Percentiles rank a stretch among this genome's conserved stretches.
Evolutionary conservation across 2,329 filamentous ascomycete species (phyloP).

Genomic region (Xylaria arbuscula): DNA sequence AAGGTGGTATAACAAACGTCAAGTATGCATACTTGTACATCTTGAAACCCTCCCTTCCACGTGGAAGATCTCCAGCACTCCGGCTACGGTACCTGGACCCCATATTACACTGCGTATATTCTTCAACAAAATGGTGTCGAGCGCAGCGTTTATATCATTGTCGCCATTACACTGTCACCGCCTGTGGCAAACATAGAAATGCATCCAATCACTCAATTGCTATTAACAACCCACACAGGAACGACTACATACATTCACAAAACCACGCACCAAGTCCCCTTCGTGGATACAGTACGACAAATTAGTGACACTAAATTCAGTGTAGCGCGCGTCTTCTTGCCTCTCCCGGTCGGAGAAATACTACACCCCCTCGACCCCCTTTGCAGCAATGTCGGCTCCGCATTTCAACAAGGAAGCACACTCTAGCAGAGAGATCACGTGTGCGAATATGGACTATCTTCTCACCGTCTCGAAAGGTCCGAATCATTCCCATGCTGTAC

Average conservation of each 20-base stretch:
- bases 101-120: background rate
- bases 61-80: background rate
- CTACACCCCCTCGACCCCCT: background rate
- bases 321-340: background rate
- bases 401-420: background rate
- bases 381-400: background rate
- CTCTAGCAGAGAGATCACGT: background rate
- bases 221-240: slow-evolving; percentile 10
- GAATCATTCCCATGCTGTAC: background rate
- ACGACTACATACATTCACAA: no score
- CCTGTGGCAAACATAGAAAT: no score
- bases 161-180: no score
- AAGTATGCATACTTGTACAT: background rate
- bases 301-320: background rate
- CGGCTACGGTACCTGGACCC: background rate
- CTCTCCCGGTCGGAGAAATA: background rate
- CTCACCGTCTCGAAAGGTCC: background rate
- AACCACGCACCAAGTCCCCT: background rate
- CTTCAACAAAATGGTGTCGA: background rate
- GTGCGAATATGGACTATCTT: background rate
- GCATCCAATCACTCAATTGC: background rate
- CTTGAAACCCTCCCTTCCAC: background rate
- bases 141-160: no score
- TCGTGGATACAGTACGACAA: background rate
- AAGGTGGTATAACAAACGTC: background rate